These are phyloP conservation scores for Colletotrichum magnum DNA, from an alignment of 2,329 filamentous ascomycete species.

Conservation along the genomic window DNA sequence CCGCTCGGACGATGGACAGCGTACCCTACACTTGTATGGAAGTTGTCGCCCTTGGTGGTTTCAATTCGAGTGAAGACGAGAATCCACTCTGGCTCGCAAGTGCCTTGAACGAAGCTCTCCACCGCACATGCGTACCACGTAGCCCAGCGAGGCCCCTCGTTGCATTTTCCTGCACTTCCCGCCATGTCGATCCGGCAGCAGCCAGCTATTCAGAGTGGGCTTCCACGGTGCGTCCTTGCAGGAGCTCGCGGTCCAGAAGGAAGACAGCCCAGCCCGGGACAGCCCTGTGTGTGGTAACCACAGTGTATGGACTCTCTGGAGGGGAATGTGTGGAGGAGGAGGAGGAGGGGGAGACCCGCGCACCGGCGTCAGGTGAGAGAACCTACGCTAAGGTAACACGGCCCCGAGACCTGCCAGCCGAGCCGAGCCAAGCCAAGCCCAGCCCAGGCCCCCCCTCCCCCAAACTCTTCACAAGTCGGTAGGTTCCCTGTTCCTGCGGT, in stretches of 20 bases:
- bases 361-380: slow-evolving; percentile 23
- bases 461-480: slow-evolving; percentile 2
- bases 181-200: slow-evolving; percentile 38
- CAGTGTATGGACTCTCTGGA: too few species aligned
- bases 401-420: slow-evolving; percentile 21
- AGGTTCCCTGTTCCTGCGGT: slow-evolving; percentile 11
- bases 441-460: not conserved
- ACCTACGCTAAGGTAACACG: not conserved
- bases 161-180: slow-evolving; percentile 24
- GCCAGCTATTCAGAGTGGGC: slow-evolving; percentile 23
- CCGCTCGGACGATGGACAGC: too few species aligned
- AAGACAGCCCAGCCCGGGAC: too few species aligned
- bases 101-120: slow-evolving; percentile 23
- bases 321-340: not conserved
- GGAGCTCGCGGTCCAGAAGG: not conserved
- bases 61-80: too few species aligned
- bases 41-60: too few species aligned
- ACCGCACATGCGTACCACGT: not conserved
- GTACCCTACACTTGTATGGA: too few species aligned
- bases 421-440: slow-evolving; percentile 6
- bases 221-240: not conserved
- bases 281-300: too few species aligned
- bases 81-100: slow-evolving; percentile 9
- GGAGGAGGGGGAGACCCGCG: slow-evolving; percentile 8
- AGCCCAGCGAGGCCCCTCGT: slow-evolving; percentile 20